Evolutionary conservation across 495 filamentous ascomycete genomes (phyloP).

Genomic region (Aspergillus sclerotioniger): DNA sequence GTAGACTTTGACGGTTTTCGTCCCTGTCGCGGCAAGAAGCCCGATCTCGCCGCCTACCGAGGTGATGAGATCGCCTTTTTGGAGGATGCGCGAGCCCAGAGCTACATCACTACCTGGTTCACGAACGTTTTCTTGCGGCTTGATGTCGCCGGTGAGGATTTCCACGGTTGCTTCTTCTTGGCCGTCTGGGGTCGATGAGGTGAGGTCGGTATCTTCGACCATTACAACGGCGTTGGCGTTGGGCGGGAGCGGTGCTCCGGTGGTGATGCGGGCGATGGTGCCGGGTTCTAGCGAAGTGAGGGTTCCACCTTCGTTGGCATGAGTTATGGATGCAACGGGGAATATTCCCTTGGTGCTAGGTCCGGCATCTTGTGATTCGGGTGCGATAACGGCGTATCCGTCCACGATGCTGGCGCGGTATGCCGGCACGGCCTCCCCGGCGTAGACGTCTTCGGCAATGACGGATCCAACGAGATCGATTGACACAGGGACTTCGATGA

Average conservation of each 20-base stretch:
- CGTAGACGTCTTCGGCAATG: conserved; percentile 77
- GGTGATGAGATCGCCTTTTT: conserved; percentile 73
- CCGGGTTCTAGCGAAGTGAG: conserved; percentile 62
- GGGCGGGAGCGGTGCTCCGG: conserved; percentile 84
- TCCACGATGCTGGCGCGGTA: conserved; percentile 96
- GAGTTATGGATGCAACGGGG: conserved; percentile 82
- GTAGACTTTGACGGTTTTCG: conserved; percentile 69
- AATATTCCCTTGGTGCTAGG: conserved; percentile 70
- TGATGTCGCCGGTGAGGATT: conserved; percentile 73
- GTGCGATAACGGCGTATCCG: conserved; percentile 76
- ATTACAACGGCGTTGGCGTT: conserved; percentile 92
- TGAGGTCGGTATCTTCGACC: conserved; percentile 90
- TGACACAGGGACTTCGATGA: conserved; percentile 58
- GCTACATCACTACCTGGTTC: conserved; percentile 88
- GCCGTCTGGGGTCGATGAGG: conserved; percentile 69
- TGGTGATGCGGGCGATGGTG: conserved; percentile 86
- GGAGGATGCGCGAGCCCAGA: conserved; percentile 64
- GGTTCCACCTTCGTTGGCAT: conserved; percentile 67
- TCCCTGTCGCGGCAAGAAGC: conserved; percentile 80
- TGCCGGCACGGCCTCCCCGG: conserved; percentile 81
- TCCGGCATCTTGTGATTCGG: conserved; percentile 45
- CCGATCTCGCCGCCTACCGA: conserved; percentile 88
- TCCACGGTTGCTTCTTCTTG: conserved; percentile 84
- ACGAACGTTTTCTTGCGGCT: conserved; percentile 80
- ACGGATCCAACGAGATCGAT: conserved; percentile 67